Base-by-base conservation (phyloP, 1,139 yeast species). In the Kurtzmaniella quercitrusa region DNA sequence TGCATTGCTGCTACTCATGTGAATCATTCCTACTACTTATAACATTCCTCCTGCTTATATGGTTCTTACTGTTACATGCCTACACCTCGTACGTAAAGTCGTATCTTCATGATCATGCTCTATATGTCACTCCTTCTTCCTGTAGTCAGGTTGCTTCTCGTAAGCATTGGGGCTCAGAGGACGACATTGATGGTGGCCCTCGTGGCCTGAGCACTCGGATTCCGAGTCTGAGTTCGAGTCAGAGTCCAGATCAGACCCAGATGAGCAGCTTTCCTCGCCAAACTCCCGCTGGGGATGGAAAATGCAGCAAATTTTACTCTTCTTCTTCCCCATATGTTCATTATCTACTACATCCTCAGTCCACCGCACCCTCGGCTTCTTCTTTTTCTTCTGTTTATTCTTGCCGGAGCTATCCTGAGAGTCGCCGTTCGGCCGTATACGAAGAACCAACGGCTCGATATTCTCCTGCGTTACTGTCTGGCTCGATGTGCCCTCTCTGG, bases 251-350 rank as follows among this genome's bases (percentile, higher is more conserved):
- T 68, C 63, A 40, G 70, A 61, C 11, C 58, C 47, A 58, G 38
- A 36, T 19, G 38, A 36, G 15, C 25, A 36, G 15, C 76, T 74
- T 42, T 74, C 80, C 47, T 81, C 87, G 33, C 80, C 93, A 55
- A 82, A 85, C 52, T 81, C 85, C 29, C 81, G 71, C 41, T 83
- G 85, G 2, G 96, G 96, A 57, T 89, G 96, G 66, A 85, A 93
- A 18, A 93, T 91, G 54, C 98, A 91, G 60, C 98, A 93, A n/a
- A 91, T 84, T 63, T 91, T 93, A 16, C 95, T 79, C 61, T 89
- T 90, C 67, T 91, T 91, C 68, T 79, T 86, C 57, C 84, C 78
- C 85, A 93, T 72, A 59, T 85, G 68, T 63, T 91, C 98, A 58
- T 91, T 91, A 63, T 91, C 98, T 5, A 91, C 73, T 3, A 89